Conservation (phyloP, 192 early-diverging fungal genomes). For the Backusella psychrophila region DNA sequence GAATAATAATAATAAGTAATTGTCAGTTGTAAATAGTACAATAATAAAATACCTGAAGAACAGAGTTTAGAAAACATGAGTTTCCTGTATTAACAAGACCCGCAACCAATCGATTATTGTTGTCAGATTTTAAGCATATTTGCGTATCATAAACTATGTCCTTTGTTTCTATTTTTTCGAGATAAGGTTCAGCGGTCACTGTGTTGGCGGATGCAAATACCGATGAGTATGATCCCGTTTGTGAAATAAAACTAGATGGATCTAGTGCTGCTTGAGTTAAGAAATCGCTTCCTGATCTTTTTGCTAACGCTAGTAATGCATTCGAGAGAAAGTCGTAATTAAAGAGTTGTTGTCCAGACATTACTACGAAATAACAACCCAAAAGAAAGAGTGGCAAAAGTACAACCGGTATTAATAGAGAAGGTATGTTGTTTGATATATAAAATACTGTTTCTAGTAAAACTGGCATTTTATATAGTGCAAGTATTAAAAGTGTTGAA, state of each 20-base stretch:
- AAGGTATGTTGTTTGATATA: neutral
- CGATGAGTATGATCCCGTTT: neutral
- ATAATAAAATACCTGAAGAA: constrained; percentile 65
- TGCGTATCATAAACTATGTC: neutral
- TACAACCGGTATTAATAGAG: neutral
- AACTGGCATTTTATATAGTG: neutral
- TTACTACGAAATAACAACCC: neutral
- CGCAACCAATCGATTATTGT: constrained; percentile 1
- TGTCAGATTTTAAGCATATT: neutral
- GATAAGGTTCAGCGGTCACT: neutral
- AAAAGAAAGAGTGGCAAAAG: neutral
- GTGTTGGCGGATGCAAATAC: neutral
- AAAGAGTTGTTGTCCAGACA: neutral
- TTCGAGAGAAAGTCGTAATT: neutral
- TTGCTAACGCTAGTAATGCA: neutral
- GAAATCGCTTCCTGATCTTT: neutral
- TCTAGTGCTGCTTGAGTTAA: neutral
- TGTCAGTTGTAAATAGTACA: neutral
- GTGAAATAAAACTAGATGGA: neutral
- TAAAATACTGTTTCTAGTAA: neutral
- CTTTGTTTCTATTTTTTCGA: neutral
- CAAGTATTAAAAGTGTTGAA: neutral
- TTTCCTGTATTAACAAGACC: constrained; percentile 90
- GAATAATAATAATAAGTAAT: neutral
- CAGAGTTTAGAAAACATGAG: constrained; percentile 91